phyloP scores from a whole-genome alignment of 2,329 filamentous ascomycete species.

The Metarhizium guizhouense region DNA sequence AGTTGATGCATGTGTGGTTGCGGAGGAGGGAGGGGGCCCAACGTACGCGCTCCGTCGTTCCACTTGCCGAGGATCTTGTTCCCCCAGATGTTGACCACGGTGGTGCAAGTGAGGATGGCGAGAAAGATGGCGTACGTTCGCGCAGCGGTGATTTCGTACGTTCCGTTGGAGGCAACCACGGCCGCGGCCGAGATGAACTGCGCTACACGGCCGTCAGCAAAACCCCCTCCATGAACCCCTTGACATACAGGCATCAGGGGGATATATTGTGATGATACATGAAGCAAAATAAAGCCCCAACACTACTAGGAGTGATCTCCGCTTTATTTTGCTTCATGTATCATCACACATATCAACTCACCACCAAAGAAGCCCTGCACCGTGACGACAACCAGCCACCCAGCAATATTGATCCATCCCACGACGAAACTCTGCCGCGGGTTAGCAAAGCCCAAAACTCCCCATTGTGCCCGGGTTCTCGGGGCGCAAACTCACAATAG shows the following conservation, averaged over 20 bases:
- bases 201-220: constrained; percentile 15
- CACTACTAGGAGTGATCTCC: too few relatives aligned
- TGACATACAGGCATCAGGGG: too few relatives aligned
- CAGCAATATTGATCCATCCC: constrained; percentile 36
- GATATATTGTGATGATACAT: too few relatives aligned
- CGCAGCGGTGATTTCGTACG: constrained; percentile 27
- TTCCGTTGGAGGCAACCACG: constrained; percentile 28
- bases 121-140: constrained; percentile 34
- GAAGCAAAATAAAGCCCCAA: too few relatives aligned
- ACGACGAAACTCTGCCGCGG: constrained; percentile 30
- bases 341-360: constrained; percentile 8
- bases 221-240: too few relatives aligned
- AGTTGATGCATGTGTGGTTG: neutral
- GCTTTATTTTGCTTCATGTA: neutral
- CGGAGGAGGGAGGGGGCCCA: neutral
- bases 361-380: constrained; percentile 33
- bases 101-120: constrained; percentile 26
- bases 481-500: constrained; percentile 17
- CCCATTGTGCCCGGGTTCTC: neutral
- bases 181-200: constrained; percentile 34
- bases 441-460: neutral
- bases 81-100: constrained; percentile 30
- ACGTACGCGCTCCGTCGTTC: constrained; percentile 31
- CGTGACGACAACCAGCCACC: constrained; percentile 35
- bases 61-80: constrained; percentile 30